Conservation (phyloP, 2,329 filamentous ascomycete genomes). For the Beauveria varroae region DNA sequence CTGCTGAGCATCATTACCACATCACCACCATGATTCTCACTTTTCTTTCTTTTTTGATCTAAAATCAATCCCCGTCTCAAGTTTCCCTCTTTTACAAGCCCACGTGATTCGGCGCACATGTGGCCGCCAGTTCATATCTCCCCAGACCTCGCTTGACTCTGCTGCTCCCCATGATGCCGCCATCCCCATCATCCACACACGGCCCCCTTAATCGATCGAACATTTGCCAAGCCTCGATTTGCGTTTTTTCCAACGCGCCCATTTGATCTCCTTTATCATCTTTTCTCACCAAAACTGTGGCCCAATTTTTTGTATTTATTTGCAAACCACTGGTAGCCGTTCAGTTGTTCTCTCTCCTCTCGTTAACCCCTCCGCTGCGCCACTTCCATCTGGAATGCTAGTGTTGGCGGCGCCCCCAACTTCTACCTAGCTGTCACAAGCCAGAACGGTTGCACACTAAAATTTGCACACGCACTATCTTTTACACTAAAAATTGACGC, state of each 20-base stretch:
- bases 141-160: too few relatives aligned
- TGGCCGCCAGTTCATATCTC: too few relatives aligned
- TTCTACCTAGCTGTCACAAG: not conserved
- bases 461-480: not conserved
- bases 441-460: not conserved
- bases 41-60: not conserved
- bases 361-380: not conserved
- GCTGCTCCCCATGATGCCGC: too few relatives aligned
- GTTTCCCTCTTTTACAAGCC: not conserved
- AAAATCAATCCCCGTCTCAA: not conserved
- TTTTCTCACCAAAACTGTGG: too few relatives aligned
- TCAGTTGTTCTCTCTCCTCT: not conserved
- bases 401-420: not conserved
- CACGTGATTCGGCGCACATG: not conserved
- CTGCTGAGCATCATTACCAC: not conserved
- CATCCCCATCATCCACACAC: too few relatives aligned
- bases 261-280: too few relatives aligned
- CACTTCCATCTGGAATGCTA: not conserved
- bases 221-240: too few relatives aligned
- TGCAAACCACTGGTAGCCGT: too few relatives aligned
- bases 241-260: too few relatives aligned
- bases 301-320: too few relatives aligned
- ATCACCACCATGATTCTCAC: not conserved
- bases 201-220: too few relatives aligned
- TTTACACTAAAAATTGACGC: too few relatives aligned